Evolutionary conservation across 108 stramenopile genomes (phyloP).

Genomic region (Epipyxis sp.): DNA sequence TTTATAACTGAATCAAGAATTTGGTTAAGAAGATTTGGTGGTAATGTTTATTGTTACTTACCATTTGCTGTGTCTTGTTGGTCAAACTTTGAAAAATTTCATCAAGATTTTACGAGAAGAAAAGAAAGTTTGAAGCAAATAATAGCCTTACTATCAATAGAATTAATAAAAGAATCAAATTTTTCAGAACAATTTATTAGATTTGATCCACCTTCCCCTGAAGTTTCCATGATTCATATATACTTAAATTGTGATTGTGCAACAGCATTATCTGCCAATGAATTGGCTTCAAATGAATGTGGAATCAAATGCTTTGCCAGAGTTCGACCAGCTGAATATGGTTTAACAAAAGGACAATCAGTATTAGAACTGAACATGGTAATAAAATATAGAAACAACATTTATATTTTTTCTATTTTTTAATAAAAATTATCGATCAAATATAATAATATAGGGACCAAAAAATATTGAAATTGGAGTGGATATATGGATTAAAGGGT

Average conservation of each 20-base stretch:
- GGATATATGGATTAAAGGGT: neutral
- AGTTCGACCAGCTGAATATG: neutral
- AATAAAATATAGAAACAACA: neutral
- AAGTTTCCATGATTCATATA: slow-evolving; percentile 68
- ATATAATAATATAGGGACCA: slow-evolving; percentile 4
- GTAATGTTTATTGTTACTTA: slow-evolving; percentile 67
- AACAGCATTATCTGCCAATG: neutral
- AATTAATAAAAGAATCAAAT: neutral
- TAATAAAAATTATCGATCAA: too few relatives aligned
- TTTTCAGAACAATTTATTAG: slow-evolving; percentile 29
- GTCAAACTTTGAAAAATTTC: slow-evolving; percentile 59
- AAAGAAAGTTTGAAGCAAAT: neutral
- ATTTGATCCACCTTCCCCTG: slow-evolving; percentile 65
- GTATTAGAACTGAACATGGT: neutral
- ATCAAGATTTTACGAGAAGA: slow-evolving; percentile 17
- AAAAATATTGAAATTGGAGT: neutral
- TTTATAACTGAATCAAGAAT: slow-evolving; percentile 65
- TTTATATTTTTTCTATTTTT: neutral
- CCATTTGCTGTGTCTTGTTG: slow-evolving; percentile 64
- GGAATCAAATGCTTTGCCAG: neutral
- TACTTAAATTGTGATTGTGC: slow-evolving; percentile 20
- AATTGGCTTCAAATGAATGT: neutral
- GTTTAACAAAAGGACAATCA: neutral
- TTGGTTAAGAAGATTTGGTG: slow-evolving; percentile 75
- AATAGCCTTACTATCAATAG: neutral